Conservation (phyloP, 2,329 filamentous ascomycete genomes). For the Monilinia polystroma region DNA sequence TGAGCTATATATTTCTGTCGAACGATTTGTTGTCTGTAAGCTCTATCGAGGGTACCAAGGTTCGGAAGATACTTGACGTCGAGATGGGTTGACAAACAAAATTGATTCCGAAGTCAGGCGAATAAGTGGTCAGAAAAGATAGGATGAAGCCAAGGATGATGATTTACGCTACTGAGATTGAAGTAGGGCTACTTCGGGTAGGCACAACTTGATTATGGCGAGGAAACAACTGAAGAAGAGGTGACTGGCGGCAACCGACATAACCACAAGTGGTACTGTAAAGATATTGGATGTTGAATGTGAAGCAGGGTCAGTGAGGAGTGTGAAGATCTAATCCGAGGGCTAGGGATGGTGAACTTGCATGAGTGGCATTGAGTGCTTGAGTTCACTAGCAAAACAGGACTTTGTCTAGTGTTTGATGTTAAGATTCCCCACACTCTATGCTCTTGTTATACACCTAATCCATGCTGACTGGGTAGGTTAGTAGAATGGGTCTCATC, state of each 20-base stretch:
- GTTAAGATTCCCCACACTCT: slow-evolving; percentile 40
- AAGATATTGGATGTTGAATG: slow-evolving; percentile 29
- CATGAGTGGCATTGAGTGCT: slow-evolving; percentile 37
- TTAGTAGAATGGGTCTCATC: slow-evolving; percentile 27
- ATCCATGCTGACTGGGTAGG: slow-evolving; percentile 32
- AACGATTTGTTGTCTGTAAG: neutral
- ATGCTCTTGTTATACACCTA: slow-evolving; percentile 27
- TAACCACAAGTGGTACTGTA: slow-evolving; percentile 29
- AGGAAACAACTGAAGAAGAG: slow-evolving; percentile 34
- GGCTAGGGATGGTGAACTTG: slow-evolving; percentile 22
- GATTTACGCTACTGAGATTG: slow-evolving; percentile 28
- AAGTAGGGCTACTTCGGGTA: slow-evolving; percentile 37
- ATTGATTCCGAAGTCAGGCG: slow-evolving; percentile 23
- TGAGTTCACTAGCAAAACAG: slow-evolving; percentile 35
- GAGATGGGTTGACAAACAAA: slow-evolving; percentile 24
- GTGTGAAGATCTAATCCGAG: slow-evolving; percentile 8
- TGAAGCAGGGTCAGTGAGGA: slow-evolving; percentile 26
- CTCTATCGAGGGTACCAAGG: slow-evolving; percentile 18
- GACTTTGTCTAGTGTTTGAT: slow-evolving; percentile 40
- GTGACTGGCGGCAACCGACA: slow-evolving; percentile 37
- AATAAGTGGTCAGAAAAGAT: slow-evolving; percentile 28
- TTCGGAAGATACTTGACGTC: slow-evolving; percentile 26
- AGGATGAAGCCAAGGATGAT: slow-evolving; percentile 26
- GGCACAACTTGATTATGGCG: slow-evolving; percentile 36
- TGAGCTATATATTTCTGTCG: slow-evolving; percentile 3